These are phyloP conservation scores for Casuarina cunninghamiana DNA, from an alignment of 306 rosid genomes.

Conservation along the genomic window DNA sequence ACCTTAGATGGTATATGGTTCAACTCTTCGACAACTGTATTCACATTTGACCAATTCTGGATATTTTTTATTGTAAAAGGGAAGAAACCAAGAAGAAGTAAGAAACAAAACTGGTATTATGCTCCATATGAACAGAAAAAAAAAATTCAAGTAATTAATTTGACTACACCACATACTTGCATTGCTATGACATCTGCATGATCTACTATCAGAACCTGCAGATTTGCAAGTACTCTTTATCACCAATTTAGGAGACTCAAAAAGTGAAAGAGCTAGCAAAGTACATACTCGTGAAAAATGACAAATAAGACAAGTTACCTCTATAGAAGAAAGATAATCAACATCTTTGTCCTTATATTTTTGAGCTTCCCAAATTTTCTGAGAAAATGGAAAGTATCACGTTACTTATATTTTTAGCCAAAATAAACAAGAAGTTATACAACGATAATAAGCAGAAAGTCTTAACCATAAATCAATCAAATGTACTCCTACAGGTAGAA, in stretches of 20 bases:
- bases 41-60: conserved; percentile 84
- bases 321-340: conserved; percentile 92
- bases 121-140: conserved; percentile 19
- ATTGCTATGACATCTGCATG: conserved; percentile 90
- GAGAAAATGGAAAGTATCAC: conserved; percentile 27
- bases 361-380: conserved; percentile 79
- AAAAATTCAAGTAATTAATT: conserved; percentile 27
- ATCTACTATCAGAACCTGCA: conserved; percentile 86
- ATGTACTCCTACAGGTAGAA: background rate
- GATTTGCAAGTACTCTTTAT: conserved; percentile 17
- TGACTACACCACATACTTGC: conserved; percentile 62
- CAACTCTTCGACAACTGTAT: conserved; percentile 64
- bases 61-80: conserved; percentile 21
- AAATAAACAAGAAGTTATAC: background rate
- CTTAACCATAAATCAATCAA: conserved; percentile 11
- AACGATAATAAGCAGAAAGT: conserved; percentile 12
- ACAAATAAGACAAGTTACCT: conserved; percentile 48
- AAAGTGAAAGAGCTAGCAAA: conserved; percentile 20
- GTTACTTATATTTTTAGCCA: conserved; percentile 26
- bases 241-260: conserved; percentile 14
- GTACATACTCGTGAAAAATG: conserved; percentile 14
- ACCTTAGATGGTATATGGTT: conserved; percentile 75
- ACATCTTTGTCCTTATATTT: conserved; percentile 76
- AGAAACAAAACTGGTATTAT: conserved; percentile 12
- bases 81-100: conserved; percentile 9